Conservation (phyloP, 2,329 filamentous ascomycete genomes). For the Fusarium xyrophilum region DNA sequence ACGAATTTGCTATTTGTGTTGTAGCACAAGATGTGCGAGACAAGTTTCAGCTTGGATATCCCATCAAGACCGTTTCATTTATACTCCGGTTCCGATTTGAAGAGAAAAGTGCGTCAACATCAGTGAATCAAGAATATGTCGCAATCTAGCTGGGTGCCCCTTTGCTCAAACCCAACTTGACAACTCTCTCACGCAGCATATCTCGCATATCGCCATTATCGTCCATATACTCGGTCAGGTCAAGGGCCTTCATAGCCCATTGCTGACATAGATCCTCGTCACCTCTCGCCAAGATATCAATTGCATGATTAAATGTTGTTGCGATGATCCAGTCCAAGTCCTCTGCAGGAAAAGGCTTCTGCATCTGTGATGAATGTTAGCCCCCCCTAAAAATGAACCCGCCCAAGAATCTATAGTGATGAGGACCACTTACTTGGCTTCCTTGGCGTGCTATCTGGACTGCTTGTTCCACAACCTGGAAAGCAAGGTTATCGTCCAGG, state of each 20-base stretch:
- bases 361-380: constrained; percentile 42
- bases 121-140: neutral
- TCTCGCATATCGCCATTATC: constrained; percentile 59
- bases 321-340: constrained; percentile 81
- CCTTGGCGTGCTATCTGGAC: constrained; percentile 59
- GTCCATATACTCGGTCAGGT: constrained; percentile 63
- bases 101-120: neutral
- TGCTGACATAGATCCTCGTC: constrained; percentile 61
- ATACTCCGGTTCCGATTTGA: neutral
- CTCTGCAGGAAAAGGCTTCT: constrained; percentile 63
- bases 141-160: neutral
- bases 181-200: constrained; percentile 54
- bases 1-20: constrained; percentile 12
- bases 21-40: constrained; percentile 9
- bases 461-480: constrained; percentile 70
- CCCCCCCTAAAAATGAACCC: constrained; percentile 15
- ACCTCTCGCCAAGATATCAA: constrained; percentile 67
- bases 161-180: constrained; percentile 46
- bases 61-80: neutral
- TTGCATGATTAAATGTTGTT: constrained; percentile 71
- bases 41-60: constrained; percentile 1
- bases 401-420: neutral
- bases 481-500: constrained; percentile 61
- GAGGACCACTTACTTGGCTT: constrained; percentile 49
- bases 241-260: constrained; percentile 70